Conservation (phyloP, 1,139 yeast species). For the Yamadazyma atlantica region DNA sequence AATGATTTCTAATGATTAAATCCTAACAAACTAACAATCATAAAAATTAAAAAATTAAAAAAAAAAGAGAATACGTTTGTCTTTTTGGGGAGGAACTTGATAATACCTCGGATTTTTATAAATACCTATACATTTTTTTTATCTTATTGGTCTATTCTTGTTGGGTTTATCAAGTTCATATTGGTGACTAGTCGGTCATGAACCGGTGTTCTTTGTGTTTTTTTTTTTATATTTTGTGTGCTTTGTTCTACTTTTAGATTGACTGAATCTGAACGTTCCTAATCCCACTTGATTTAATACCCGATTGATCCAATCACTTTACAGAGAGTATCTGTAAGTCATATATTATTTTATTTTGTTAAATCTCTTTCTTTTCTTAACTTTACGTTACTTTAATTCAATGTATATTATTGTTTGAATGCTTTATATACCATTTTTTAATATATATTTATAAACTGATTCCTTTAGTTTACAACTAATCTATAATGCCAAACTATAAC, state of each 20-base stretch:
- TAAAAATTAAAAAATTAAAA: neutral
- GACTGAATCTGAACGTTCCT: too few species aligned
- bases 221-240: neutral
- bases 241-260: neutral
- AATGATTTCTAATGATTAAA: constrained; percentile 11
- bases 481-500: constrained; percentile 81
- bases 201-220: neutral
- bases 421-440: constrained; percentile 1
- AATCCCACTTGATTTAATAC: too few species aligned
- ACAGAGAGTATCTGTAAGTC: too few species aligned
- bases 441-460: neutral
- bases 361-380: neutral
- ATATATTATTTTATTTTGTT: neutral
- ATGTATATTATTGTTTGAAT: constrained; percentile 3
- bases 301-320: too few species aligned
- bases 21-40: neutral
- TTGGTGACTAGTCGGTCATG: neutral
- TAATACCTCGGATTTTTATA: constrained; percentile 1
- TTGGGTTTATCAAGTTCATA: neutral
- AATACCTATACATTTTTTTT: neutral
- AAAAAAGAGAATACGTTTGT: neutral
- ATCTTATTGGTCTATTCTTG: neutral
- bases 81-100: constrained; percentile 1
- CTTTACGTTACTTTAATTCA: constrained; percentile 1
- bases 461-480: constrained; percentile 11